These are phyloP conservation scores for Boechera retrofracta DNA, from an alignment of 345 rosid species.

Conservation along the genomic window DNA sequence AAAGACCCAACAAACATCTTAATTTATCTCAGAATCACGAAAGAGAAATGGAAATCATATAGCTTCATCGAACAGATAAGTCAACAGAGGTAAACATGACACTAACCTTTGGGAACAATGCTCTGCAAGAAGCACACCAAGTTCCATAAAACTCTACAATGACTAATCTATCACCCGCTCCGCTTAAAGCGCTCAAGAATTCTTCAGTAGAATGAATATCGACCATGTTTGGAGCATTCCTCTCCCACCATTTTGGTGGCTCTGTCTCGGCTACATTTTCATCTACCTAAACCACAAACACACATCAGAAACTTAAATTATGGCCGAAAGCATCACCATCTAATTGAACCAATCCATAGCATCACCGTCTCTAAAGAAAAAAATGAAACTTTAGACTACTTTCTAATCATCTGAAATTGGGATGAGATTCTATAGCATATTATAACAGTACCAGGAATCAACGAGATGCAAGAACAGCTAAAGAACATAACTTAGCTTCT, in stretches of 20 bases:
- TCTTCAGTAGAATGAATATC: slow-evolving; percentile 92
- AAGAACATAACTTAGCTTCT: slow-evolving; percentile 18
- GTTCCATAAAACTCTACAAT: slow-evolving; percentile 96
- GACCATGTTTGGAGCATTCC: slow-evolving; percentile 80
- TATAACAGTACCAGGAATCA: neutral
- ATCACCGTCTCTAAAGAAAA: neutral
- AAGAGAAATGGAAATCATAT: neutral
- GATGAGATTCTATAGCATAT: neutral
- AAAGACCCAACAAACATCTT: neutral
- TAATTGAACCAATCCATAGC: neutral
- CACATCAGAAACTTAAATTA: slow-evolving; percentile 16
- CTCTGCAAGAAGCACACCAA: slow-evolving; percentile 96
- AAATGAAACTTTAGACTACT: slow-evolving; percentile 13
- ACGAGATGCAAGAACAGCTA: slow-evolving; percentile 8
- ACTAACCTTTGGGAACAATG: slow-evolving; percentile 80
- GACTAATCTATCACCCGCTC: slow-evolving; percentile 82
- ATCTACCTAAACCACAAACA: slow-evolving; percentile 40
- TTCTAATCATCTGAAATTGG: neutral
- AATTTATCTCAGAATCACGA: neutral
- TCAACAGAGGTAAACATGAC: neutral
- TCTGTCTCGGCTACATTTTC: slow-evolving; percentile 61
- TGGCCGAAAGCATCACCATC: neutral
- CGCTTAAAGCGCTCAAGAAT: slow-evolving; percentile 71
- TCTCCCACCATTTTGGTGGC: slow-evolving; percentile 96
- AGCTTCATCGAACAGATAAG: slow-evolving; percentile 5